These are phyloP conservation scores for Exophiala sideris DNA, from an alignment of 2,329 filamentous ascomycete species.

Conservation along the genomic window DNA sequence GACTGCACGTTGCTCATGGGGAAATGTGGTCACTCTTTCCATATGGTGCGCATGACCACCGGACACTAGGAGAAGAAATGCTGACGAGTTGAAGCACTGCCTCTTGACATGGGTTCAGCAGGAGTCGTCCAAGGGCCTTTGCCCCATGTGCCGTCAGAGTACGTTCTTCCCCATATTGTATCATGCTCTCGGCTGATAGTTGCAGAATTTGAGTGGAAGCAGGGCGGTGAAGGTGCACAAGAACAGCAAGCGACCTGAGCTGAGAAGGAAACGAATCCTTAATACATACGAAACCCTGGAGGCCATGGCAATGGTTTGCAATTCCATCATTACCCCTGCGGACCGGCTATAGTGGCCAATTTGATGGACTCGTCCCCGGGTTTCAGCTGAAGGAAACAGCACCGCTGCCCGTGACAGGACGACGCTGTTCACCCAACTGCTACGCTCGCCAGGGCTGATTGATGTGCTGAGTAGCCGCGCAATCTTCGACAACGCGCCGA, in stretches of 20 bases:
- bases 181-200: slow-evolving; percentile 15
- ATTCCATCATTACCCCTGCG: no score
- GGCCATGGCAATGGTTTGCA: no score
- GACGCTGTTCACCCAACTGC: no score
- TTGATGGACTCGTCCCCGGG: no score
- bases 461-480: no score
- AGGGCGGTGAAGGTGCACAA: slow-evolving; percentile 35
- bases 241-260: slow-evolving; percentile 11
- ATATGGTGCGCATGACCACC: slow-evolving; percentile 65
- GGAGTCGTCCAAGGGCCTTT: slow-evolving; percentile 87
- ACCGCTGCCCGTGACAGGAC: no score
- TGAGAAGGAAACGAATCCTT: background rate
- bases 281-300: no score
- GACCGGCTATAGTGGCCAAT: no score
- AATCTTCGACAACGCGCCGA: no score
- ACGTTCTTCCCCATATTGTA: slow-evolving; percentile 25
- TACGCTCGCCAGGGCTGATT: no score
- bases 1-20: slow-evolving; percentile 90
- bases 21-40: slow-evolving; percentile 95
- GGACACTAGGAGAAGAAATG: background rate
- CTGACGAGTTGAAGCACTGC: slow-evolving; percentile 66
- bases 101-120: slow-evolving; percentile 95
- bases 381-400: no score
- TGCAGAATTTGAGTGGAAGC: slow-evolving; percentile 54
- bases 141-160: slow-evolving; percentile 94